Percentiles rank a stretch among this genome's conserved stretches.
These are phyloP conservation scores for Corrigiola litoralis DNA, from an alignment of 179 eudicot species.

Conservation along the genomic window DNA sequence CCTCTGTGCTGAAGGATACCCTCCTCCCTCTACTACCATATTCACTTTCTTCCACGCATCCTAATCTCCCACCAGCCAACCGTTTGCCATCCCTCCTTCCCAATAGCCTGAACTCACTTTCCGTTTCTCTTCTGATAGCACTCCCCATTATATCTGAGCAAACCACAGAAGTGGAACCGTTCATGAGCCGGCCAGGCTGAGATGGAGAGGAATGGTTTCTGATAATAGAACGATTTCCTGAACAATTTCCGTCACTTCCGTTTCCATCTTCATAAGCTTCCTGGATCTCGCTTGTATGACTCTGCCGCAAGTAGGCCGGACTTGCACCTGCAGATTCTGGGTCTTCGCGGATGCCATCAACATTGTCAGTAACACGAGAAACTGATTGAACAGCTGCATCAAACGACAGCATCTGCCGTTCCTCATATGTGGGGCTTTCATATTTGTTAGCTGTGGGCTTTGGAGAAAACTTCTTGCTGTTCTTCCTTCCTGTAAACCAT, in stretches of 20 bases:
- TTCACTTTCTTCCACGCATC: conserved; percentile 70
- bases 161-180: conserved; percentile 42
- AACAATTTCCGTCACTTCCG: conserved; percentile 13
- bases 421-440: conserved; percentile 52
- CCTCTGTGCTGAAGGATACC: conserved; percentile 78
- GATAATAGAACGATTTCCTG: conserved; percentile 20
- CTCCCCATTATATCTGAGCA: conserved; percentile 55
- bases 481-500: conserved; percentile 64
- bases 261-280: conserved; percentile 48
- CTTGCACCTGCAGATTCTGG: too few species aligned
- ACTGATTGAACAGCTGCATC: conserved; percentile 86
- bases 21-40: conserved; percentile 61
- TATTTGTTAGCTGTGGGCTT: conserved; percentile 40
- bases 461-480: conserved; percentile 49
- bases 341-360: conserved; percentile 33
- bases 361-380: conserved; percentile 51
- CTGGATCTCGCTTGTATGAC: conserved; percentile 65
- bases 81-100: conserved; percentile 80
- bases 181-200: too few species aligned
- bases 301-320: conserved; percentile 26
- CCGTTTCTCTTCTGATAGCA: conserved; percentile 84
- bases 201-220: conserved; percentile 11
- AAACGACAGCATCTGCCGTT: conserved; percentile 59
- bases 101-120: conserved; percentile 83
- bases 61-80: conserved; percentile 51